phyloP scores from a whole-genome alignment of 371 early-diverging fungal species.

The Mucor indicus region DNA sequence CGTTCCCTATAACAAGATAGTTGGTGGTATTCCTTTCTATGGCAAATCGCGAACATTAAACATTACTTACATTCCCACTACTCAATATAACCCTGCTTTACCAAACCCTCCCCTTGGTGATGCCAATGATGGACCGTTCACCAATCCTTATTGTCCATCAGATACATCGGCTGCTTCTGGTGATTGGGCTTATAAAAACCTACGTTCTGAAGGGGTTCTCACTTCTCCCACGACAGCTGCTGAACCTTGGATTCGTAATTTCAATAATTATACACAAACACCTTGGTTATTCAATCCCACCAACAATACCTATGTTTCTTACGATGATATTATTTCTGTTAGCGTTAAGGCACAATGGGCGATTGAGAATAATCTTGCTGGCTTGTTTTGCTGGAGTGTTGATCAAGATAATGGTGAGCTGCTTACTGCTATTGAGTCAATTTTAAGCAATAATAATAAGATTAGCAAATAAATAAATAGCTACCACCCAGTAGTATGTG shows the following conservation, averaged over 20 bases:
- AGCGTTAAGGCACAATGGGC: constrained; percentile 49
- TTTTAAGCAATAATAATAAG: too few relatives aligned
- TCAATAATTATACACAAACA: constrained; percentile 50
- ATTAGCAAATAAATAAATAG: too few relatives aligned
- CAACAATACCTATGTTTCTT: constrained; percentile 52
- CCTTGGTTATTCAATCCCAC: constrained; percentile 61
- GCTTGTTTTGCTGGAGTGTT: constrained; percentile 12
- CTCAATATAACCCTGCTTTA: constrained; percentile 3
- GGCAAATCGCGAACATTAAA: constrained; percentile 36
- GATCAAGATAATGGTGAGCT: constrained; percentile 50
- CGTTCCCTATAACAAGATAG: constrained; percentile 51
- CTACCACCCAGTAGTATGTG: too few relatives aligned
- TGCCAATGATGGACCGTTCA: constrained; percentile 43
- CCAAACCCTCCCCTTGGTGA: constrained; percentile 40
- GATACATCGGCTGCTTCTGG: constrained; percentile 45
- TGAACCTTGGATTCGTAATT: constrained; percentile 56
- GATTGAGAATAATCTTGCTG: constrained; percentile 31
- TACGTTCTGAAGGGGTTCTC: constrained; percentile 59
- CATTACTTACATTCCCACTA: not conserved
- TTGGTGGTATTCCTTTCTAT: constrained; percentile 56
- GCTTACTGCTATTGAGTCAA: constrained; percentile 24
- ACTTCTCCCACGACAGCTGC: constrained; percentile 39
- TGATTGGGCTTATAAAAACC: constrained; percentile 58
- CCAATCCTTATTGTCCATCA: constrained; percentile 40
- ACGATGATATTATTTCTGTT: constrained; percentile 56